Evolutionary conservation across 345 rosid genomes (phyloP).

Genomic region (Camelina hispida): DNA sequence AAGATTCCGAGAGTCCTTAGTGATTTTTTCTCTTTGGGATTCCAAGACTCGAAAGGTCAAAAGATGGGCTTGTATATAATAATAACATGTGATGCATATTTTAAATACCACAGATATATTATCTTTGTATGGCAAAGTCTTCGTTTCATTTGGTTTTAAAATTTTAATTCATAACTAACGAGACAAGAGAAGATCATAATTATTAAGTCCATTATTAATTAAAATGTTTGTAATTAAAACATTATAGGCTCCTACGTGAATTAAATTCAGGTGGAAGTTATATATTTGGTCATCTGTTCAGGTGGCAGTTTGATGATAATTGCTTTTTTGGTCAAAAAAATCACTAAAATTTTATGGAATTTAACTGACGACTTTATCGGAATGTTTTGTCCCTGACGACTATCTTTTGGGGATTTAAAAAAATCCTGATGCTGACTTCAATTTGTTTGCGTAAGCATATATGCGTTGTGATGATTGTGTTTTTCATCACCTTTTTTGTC

Average conservation of each 20-base stretch:
- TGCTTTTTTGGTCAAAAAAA: neutral
- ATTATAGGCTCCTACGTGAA: too few relatives aligned
- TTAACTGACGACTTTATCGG: neutral
- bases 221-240: neutral
- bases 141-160: neutral
- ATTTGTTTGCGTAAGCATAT: neutral
- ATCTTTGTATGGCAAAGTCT: neutral
- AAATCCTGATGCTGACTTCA: neutral
- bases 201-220: neutral
- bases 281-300: too few relatives aligned
- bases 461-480: neutral
- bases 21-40: neutral
- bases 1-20: constrained; percentile 29
- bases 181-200: neutral
- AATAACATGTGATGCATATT: constrained; percentile 11
- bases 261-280: too few relatives aligned
- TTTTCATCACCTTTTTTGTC: neutral
- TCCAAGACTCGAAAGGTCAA: neutral
- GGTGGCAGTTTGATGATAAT: too few relatives aligned
- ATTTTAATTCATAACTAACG: neutral
- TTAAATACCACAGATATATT: constrained; percentile 13
- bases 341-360: neutral
- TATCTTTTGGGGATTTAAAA: neutral
- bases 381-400: neutral
- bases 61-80: neutral